Percentiles rank a stretch among this genome's conserved stretches.
Evolutionary conservation across 1,139 yeast genomes (phyloP).

Genomic region (Saccharomyces pastorianus): DNA sequence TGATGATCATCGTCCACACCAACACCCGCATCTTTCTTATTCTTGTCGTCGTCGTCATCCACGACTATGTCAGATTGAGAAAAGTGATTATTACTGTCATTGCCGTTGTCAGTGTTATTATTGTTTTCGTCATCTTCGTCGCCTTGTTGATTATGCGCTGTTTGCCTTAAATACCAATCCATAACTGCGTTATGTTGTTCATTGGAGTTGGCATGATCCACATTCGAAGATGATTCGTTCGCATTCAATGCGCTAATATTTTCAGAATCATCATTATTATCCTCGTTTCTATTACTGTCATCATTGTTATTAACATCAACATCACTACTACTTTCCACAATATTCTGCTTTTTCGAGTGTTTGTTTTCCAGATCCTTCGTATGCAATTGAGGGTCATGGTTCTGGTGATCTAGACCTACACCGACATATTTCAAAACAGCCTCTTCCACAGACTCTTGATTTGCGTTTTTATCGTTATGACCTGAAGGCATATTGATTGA

Average conservation of each 20-base stretch:
- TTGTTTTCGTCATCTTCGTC: conserved; percentile 18
- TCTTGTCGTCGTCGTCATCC: conserved; percentile 1
- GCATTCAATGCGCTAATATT: not conserved
- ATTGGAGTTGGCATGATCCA: conserved; percentile 25
- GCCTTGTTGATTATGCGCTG: conserved; percentile 9
- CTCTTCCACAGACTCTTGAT: conserved; percentile 37
- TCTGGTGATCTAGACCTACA: not conserved
- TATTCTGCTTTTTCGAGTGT: not conserved
- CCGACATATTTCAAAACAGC: conserved; percentile 69
- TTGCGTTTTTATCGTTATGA: conserved; percentile 9
- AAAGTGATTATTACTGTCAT: not conserved
- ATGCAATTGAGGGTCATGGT: not conserved
- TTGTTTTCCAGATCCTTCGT: not conserved
- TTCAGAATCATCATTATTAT: conserved; percentile 5
- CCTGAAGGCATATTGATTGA: conserved; percentile 3
- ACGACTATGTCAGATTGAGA: not conserved
- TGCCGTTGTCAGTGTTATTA: conserved; percentile 3
- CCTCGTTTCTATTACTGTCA: conserved; percentile 14
- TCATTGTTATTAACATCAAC: conserved; percentile 8
- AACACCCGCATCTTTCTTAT: not conserved
- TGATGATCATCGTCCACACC: conserved; percentile 6
- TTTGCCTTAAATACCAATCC: conserved; percentile 32
- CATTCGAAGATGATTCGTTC: conserved; percentile 3
- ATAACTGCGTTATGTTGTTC: conserved; percentile 26
- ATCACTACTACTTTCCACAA: conserved; percentile 1